Evolutionary conservation across 2,329 filamentous ascomycete species (phyloP).

Genomic region (Epichloe festucae): DNA sequence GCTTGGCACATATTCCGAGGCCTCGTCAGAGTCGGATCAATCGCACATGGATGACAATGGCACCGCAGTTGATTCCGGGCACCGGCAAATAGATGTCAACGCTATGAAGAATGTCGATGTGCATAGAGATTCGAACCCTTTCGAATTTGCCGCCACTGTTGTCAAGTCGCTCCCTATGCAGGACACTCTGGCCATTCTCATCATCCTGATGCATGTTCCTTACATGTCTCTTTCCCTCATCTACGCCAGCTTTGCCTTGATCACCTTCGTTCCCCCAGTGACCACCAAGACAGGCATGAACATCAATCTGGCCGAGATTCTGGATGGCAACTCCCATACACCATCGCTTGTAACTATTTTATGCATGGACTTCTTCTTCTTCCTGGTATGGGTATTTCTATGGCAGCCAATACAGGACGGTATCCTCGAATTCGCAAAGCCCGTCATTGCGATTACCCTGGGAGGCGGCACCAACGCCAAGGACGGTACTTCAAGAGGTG

Average conservation of each 20-base stretch:
- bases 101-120: conserved; percentile 53
- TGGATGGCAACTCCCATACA: conserved; percentile 74
- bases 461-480: conserved; percentile 65
- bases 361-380: conserved; percentile 69
- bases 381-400: conserved; percentile 76
- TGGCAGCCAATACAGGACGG: conserved; percentile 81
- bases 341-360: conserved; percentile 76
- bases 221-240: conserved; percentile 78
- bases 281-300: conserved; percentile 67
- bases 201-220: conserved; percentile 85
- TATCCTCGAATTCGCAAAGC: conserved; percentile 79
- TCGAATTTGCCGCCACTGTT: conserved; percentile 74
- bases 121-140: conserved; percentile 57
- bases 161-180: conserved; percentile 80
- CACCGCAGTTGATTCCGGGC: conserved; percentile 31
- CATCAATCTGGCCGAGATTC: conserved; percentile 78
- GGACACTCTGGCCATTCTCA: conserved; percentile 93
- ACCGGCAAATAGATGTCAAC: conserved; percentile 59
- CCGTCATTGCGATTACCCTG: conserved; percentile 82
- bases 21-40: conserved; percentile 39
- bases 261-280: conserved; percentile 81
- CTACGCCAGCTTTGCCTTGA: conserved; percentile 81
- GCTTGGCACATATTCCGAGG: conserved; percentile 40
- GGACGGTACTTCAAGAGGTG: conserved; percentile 57
- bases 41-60: conserved; percentile 24